Conservation (phyloP, 2,329 filamentous ascomycete species). For the Exophiala aquamarina region DNA sequence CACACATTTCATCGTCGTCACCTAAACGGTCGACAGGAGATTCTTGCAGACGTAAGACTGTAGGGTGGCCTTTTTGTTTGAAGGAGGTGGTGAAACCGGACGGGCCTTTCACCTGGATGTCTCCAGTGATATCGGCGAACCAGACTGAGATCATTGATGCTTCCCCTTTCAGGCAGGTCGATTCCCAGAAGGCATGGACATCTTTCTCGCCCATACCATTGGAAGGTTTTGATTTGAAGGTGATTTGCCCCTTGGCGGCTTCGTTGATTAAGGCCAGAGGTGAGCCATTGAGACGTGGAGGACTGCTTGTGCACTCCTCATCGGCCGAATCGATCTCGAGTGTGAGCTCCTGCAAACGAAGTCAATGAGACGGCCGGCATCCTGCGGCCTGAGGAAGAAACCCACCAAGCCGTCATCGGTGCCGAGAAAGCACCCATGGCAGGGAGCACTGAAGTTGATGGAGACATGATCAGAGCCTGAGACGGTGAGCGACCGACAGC, state of each 20-base stretch:
- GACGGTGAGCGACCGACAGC: conserved; percentile 1
- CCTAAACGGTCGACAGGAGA: conserved; percentile 27
- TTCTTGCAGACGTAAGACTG: conserved; percentile 31
- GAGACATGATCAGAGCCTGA: conserved; percentile 20
- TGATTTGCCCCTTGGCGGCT: conserved; percentile 27
- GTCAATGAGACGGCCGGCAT: conserved; percentile 7
- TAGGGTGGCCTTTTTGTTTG: conserved; percentile 29
- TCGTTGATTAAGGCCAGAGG: conserved; percentile 20
- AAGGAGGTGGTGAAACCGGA: conserved; percentile 37
- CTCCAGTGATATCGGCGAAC: conserved; percentile 25
- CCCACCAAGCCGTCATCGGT: conserved; percentile 24
- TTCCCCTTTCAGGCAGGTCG: conserved; percentile 31
- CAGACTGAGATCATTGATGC: conserved; percentile 33
- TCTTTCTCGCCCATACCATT: conserved; percentile 20
- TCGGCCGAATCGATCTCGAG: conserved; percentile 29
- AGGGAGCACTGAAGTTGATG: conserved; percentile 24
- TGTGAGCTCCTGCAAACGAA: conserved; percentile 29
- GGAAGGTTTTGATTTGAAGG: conserved; percentile 26
- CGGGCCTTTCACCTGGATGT: conserved; percentile 20
- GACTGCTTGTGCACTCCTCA: conserved; percentile 29
- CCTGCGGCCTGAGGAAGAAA: neutral
- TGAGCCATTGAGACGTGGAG: conserved; percentile 32
- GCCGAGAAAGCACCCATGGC: conserved; percentile 21
- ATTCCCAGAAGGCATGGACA: conserved; percentile 29
- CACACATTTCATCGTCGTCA: conserved; percentile 20